A percentile compares a stretch with the other conserved stretches of the same genome.
phyloP scores from a whole-genome alignment of 2,329 filamentous ascomycete species.

The Aspergillus piperis region DNA sequence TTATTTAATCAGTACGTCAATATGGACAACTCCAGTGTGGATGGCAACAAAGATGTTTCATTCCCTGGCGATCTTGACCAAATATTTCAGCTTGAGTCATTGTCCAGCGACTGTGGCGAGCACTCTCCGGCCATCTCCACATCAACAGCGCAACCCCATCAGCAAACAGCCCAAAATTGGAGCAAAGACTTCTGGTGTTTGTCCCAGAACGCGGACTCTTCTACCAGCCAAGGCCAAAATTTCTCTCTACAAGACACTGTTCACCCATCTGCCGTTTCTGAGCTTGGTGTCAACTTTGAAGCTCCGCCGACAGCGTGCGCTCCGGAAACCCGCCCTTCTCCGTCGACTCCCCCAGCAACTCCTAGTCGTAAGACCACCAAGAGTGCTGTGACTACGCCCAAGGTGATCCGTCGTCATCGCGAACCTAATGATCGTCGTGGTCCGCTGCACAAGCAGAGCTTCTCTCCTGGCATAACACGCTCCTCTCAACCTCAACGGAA shows the following conservation, averaged over 20 bases:
- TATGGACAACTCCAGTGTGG: slow-evolving; percentile 55
- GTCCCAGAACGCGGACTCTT: slow-evolving; percentile 51
- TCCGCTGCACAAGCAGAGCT: slow-evolving; percentile 45
- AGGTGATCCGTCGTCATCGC: slow-evolving; percentile 41
- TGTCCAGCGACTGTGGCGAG: slow-evolving; percentile 55
- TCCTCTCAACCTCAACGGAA: slow-evolving; percentile 50
- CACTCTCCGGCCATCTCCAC: slow-evolving; percentile 53
- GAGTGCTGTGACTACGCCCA: slow-evolving; percentile 40
- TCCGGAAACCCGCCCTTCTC: slow-evolving; percentile 30
- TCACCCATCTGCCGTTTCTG: slow-evolving; percentile 39
- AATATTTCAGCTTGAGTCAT: slow-evolving; percentile 53
- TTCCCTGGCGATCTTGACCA: slow-evolving; percentile 53
- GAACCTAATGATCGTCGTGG: slow-evolving; percentile 44
- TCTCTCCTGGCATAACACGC: slow-evolving; percentile 57
- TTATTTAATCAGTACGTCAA: slow-evolving; percentile 66
- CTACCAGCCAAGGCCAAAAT: slow-evolving; percentile 28
- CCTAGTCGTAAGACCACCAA: slow-evolving; percentile 39
- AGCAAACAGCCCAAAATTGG: slow-evolving; percentile 53
- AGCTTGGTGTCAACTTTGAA: slow-evolving; percentile 36
- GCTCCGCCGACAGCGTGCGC: slow-evolving; percentile 26
- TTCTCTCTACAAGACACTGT: slow-evolving; percentile 41
- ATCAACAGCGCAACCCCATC: slow-evolving; percentile 39
- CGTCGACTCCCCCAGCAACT: slow-evolving; percentile 41
- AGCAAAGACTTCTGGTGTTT: slow-evolving; percentile 54
- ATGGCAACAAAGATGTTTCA: slow-evolving; percentile 51